phyloP scores from a whole-genome alignment of 2,329 filamentous ascomycete species.

The Teratosphaeria pseudoeucalypti region DNA sequence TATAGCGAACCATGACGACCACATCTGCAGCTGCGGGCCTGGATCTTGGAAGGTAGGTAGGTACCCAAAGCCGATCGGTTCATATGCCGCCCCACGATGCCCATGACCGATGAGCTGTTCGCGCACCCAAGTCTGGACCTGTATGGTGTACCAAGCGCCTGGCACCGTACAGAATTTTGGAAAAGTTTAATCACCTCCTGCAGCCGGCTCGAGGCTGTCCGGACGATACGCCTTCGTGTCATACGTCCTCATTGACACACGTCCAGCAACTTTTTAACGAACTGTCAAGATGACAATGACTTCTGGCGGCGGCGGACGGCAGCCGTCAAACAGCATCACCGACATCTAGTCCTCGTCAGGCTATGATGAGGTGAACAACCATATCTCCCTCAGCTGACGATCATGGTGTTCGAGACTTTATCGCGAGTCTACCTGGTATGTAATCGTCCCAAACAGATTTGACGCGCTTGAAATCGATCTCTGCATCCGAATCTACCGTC shows the following conservation, averaged over 20 bases:
- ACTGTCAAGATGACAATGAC: background rate
- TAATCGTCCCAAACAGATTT: too few relatives aligned
- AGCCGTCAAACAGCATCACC: background rate
- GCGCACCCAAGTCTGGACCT: background rate
- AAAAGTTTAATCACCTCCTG: background rate
- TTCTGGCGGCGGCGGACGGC: too few relatives aligned
- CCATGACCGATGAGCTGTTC: background rate
- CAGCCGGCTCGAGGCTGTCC: background rate
- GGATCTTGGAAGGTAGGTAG: background rate
- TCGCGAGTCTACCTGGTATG: too few relatives aligned
- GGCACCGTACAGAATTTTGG: background rate
- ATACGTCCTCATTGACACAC: background rate
- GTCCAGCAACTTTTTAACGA: background rate
- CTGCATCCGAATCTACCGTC: too few relatives aligned
- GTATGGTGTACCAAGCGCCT: background rate
- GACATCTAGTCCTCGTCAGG: background rate
- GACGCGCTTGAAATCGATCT: too few relatives aligned
- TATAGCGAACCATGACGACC: background rate
- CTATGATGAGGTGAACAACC: too few relatives aligned
- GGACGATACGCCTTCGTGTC: background rate
- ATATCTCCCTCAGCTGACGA: too few relatives aligned
- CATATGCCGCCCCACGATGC: background rate
- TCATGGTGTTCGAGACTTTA: too few relatives aligned
- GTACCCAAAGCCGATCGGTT: background rate
- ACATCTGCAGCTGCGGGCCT: background rate